Evolutionary conservation across 768 basidiomycete genomes (phyloP), one percentile per base, ranked within the genome.

Genomic region (Phylloporus scabripes): DNA sequence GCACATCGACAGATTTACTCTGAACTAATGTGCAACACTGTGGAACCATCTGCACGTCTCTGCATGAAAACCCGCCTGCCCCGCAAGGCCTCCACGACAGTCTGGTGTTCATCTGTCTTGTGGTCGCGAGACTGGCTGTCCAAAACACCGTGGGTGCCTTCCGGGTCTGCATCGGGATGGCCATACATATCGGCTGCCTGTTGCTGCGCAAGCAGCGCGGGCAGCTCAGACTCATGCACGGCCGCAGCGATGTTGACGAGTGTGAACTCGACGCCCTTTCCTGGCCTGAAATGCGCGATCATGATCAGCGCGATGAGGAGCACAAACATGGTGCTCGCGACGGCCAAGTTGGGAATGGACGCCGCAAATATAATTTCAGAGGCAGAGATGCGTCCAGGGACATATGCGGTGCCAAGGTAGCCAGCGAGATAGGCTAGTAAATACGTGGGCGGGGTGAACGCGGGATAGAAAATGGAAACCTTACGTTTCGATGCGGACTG

Each of bases 311-410:
- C 51, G 3, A 40, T 40, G 11, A 65, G 62, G 40, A 66, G 51
- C 9, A 7, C 55, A 31, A 66, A 62, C n/a, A 66, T 41, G 3
- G 45, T 56, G 5, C 39, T 66, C 17, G 65, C 49, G 15, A 59
- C 48, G 0, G 54, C 58, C 49, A 67, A 54, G 53, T 62, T 56
- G 0, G 66, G 64, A 10, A 66, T 53, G 2, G 64, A 61, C 3
- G 61, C 45, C 2, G 57, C 58, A 20, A 66, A 68, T 20, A 66
- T 43, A 28, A 63, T 32, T 14, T 58, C 45, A 2, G 51, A 37
- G n/a, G 18, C 21, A 0, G 64, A 59, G 12, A 66, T 31, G 2
- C 58, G 57, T n/a, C 60, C 65, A 2, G 65, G 65, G n/a, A 67
- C 66, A 31, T 63, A 58, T 1, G 66, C 55, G 0, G 52, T 58